Evolutionary conservation across 75 land plant genomes (phyloP).

Genomic region (Chamaecyparis obtusa): DNA sequence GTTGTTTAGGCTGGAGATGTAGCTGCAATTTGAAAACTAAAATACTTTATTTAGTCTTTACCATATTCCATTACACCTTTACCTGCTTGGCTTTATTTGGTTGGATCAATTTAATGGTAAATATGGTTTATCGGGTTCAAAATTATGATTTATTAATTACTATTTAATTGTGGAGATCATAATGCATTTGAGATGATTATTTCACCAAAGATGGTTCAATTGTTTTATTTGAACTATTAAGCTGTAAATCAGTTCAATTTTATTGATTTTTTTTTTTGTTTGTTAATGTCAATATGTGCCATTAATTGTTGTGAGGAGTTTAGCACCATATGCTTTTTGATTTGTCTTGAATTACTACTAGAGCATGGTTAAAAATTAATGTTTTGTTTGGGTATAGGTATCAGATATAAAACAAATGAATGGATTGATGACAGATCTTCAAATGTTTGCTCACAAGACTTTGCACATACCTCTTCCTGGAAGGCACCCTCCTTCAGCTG

Average conservation of each 20-base stretch:
- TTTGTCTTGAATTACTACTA: background rate
- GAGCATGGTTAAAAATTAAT: background rate
- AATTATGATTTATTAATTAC: no score
- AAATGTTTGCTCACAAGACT: conserved; percentile 87
- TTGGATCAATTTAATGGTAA: background rate
- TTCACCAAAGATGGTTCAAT: background rate
- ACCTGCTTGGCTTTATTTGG: background rate
- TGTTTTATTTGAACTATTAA: background rate
- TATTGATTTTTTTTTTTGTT: background rate
- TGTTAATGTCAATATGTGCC: background rate
- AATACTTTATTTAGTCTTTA: no score
- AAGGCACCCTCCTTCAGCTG: conserved; percentile 60
- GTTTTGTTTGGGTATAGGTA: conserved; percentile 41
- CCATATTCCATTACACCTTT: background rate
- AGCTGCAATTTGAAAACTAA: background rate
- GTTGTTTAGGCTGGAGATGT: background rate
- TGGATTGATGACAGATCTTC: conserved; percentile 79
- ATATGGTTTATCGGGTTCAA: background rate
- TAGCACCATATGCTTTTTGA: background rate
- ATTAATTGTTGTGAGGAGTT: background rate
- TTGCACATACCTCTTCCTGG: conserved; percentile 78
- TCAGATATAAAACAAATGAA: conserved; percentile 83
- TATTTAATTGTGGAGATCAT: background rate
- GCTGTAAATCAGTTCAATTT: background rate
- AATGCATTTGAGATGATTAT: background rate